phyloP scores from a whole-genome alignment of 805 yeast species.

The Wickerhamiella dianesei region DNA sequence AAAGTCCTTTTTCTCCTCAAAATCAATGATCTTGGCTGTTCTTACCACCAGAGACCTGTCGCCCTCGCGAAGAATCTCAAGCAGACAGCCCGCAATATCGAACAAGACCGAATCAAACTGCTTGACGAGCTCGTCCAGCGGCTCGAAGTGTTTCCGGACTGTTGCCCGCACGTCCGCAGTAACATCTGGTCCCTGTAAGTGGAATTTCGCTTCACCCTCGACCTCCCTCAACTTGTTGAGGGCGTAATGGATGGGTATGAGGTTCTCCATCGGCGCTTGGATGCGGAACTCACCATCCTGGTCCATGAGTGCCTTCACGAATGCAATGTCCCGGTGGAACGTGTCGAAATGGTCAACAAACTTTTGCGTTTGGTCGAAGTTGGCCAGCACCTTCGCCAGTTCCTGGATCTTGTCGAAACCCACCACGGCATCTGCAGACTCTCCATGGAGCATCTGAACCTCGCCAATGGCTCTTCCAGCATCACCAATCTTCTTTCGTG shows the following conservation, averaged over 20 bases:
- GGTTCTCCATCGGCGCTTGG: slow-evolving; percentile 34
- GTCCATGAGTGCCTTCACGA: slow-evolving; percentile 42
- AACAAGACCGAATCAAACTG: slow-evolving; percentile 51
- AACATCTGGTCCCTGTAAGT: slow-evolving; percentile 20
- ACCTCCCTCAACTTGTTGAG: slow-evolving; percentile 64
- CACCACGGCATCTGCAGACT: slow-evolving; percentile 44
- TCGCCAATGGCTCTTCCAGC: slow-evolving; percentile 21
- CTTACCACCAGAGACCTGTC: slow-evolving; percentile 58
- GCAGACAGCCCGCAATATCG: slow-evolving; percentile 51
- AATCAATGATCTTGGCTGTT: slow-evolving; percentile 61
- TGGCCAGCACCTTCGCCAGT: slow-evolving; percentile 55
- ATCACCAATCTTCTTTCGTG: slow-evolving; percentile 30
- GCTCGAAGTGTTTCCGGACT: slow-evolving; percentile 41
- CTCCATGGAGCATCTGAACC: slow-evolving; percentile 39
- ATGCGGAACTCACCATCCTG: slow-evolving; percentile 31
- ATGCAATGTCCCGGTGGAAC: slow-evolving; percentile 38
- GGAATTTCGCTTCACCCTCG: slow-evolving; percentile 45
- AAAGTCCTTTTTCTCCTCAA: slow-evolving; percentile 67
- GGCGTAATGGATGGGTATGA: slow-evolving; percentile 55
- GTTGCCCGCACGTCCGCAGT: slow-evolving; percentile 58
- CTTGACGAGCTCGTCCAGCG: slow-evolving; percentile 35
- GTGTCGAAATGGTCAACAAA: slow-evolving; percentile 50
- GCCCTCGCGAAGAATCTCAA: slow-evolving; percentile 59
- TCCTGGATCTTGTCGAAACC: slow-evolving; percentile 57
- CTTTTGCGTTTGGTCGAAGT: slow-evolving; percentile 53